Base-by-base conservation (phyloP, 495 filamentous ascomycete genomes). In the Penicillium daleae region DNA sequence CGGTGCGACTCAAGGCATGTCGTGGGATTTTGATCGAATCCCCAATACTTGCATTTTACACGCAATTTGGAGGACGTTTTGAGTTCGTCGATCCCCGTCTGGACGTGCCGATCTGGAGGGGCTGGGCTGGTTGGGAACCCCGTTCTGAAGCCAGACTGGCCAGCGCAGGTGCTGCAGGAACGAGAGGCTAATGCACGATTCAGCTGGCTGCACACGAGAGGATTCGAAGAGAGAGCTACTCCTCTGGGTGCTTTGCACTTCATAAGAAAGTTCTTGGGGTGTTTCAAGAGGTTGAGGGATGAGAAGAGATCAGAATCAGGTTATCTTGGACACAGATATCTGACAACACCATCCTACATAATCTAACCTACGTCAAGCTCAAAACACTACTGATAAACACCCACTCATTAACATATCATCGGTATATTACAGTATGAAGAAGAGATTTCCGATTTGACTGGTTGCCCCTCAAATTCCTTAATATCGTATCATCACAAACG, bases 171-270 rank as follows among this genome's bases (percentile, higher is more conserved):
- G 63, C 64, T 70, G 70, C 70, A 73, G 70, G 70, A 71, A 73
- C 70, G 37, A 68, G 59, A 64, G 59, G 61, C 68, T 71, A 73
- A 71, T 73, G 70, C 68, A 67, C 57, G 57, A 10, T 65, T 73
- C 70, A 73, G 70, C 70, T 71, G 66, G 65, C 60, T 57, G 29
- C 48, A 61, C 57, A 42, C 52, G n/a, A 46, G 58, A 48, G 19
- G 57, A 17, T 21, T 27, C 3, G 17, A 46, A 4, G 37, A 21
- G 6, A 0, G 24, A 57, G 39, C 17, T 46, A 7, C 39, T 48
- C 22, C n/a, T 52, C 21, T 61, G 51, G 51, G 49, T 19, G 31
- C 49, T 64, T 50, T 48, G 49, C n/a, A 49, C 55, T 17, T 40
- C 50, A 51, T 35, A 42, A 54, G 59, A 32, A 56, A 42, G 22